phyloP scores from a whole-genome alignment of 352 stramenopile species.

The Aphanomyces euteiches region DNA sequence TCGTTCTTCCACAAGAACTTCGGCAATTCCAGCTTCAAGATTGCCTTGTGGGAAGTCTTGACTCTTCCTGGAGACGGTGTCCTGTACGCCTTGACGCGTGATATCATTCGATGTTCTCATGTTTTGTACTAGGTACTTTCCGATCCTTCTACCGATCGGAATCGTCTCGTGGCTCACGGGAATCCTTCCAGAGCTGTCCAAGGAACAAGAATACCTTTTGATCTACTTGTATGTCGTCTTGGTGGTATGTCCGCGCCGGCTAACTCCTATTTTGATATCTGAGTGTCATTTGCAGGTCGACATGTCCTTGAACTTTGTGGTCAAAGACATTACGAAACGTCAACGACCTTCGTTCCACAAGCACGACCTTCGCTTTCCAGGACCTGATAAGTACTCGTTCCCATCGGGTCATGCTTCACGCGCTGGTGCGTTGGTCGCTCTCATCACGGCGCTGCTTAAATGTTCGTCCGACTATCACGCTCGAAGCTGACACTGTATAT shows the following conservation, averaged over 20 bases:
- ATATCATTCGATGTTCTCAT: not conserved
- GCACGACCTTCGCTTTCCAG: constrained; percentile 68
- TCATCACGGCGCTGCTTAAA: constrained; percentile 57
- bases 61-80: constrained; percentile 80
- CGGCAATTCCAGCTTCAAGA: constrained; percentile 1
- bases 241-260: constrained; percentile 34
- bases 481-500: not conserved
- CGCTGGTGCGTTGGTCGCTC: constrained; percentile 61
- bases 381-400: constrained; percentile 82
- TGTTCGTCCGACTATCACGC: constrained; percentile 28
- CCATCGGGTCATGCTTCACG: constrained; percentile 78
- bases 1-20: constrained; percentile 23
- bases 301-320: constrained; percentile 70
- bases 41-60: constrained; percentile 71
- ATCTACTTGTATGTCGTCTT: constrained; percentile 49
- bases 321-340: constrained; percentile 73
- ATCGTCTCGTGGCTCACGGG: constrained; percentile 39
- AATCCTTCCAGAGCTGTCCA: constrained; percentile 34
- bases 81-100: constrained; percentile 44
- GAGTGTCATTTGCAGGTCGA: constrained; percentile 44
- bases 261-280: not conserved
- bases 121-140: constrained; percentile 44
- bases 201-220: constrained; percentile 38
- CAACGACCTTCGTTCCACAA: constrained; percentile 68
- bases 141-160: constrained; percentile 51